These are phyloP conservation scores for Erysiphe neolycopersici DNA, from an alignment of 2,329 filamentous ascomycete species.

Conservation along the genomic window DNA sequence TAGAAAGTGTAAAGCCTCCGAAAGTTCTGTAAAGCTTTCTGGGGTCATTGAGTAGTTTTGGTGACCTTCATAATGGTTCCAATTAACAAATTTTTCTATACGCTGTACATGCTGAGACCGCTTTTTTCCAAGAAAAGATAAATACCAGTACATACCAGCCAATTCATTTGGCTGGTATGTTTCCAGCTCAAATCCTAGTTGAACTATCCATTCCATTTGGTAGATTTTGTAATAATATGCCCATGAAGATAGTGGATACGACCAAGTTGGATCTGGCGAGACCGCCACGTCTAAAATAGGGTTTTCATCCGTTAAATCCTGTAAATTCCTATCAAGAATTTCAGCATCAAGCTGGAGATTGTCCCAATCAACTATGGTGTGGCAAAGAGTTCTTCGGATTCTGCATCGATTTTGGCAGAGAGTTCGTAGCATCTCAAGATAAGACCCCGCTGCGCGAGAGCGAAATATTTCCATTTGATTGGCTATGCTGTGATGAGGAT, in stretches of 20 bases:
- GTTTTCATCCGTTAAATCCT: conserved; percentile 30
- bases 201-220: conserved; percentile 64
- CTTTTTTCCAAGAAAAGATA: conserved; percentile 45
- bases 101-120: conserved; percentile 36
- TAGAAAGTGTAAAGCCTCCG: conserved; percentile 25
- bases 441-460: conserved; percentile 36
- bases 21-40: conserved; percentile 18
- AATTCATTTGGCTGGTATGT: conserved; percentile 72
- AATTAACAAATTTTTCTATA: conserved; percentile 37
- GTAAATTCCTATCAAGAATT: conserved; percentile 43
- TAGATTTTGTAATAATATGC: conserved; percentile 71
- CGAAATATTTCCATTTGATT: conserved; percentile 46
- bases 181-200: conserved; percentile 82
- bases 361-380: conserved; percentile 64
- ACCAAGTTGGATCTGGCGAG: conserved; percentile 28
- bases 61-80: conserved; percentile 4
- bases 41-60: conserved; percentile 1
- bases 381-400: conserved; percentile 66
- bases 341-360: conserved; percentile 58
- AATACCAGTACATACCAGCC: conserved; percentile 73
- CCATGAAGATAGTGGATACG: conserved; percentile 66
- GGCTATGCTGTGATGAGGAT: conserved; percentile 48
- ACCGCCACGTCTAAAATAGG: conserved; percentile 24
- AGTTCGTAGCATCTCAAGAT: conserved; percentile 59
- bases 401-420: conserved; percentile 79